Conservation (phyloP, 1,139 yeast species). For the Magnusiomyces tetraspermus region DNA sequence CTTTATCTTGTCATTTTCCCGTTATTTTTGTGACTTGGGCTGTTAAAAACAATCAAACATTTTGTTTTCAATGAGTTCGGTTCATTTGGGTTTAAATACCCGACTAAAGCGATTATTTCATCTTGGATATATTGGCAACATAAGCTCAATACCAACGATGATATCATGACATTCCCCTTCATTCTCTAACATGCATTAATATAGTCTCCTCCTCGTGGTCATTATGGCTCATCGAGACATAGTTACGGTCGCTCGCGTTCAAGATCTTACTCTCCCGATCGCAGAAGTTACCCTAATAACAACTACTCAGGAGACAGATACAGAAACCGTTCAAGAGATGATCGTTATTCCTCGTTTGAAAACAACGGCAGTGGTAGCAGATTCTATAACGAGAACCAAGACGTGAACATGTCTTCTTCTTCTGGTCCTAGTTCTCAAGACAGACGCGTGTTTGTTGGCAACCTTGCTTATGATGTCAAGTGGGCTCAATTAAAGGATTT, state of each 20-base stretch:
- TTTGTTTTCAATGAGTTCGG: background rate
- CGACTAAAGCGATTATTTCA: background rate
- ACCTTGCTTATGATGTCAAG: constrained; percentile 48
- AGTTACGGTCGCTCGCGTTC: constrained; percentile 4
- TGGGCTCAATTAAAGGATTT: constrained; percentile 58
- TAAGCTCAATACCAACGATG: background rate
- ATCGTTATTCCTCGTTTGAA: constrained; percentile 2
- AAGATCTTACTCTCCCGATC: constrained; percentile 5
- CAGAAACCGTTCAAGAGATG: constrained; percentile 2
- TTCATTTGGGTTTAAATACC: background rate
- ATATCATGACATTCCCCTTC: background rate
- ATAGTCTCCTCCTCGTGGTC: constrained; percentile 4
- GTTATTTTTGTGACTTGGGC: background rate
- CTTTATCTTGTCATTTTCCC: background rate
- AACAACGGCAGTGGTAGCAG: background rate
- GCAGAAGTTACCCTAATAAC: background rate
- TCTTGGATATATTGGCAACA: background rate
- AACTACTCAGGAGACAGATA: background rate
- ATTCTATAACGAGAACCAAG: background rate
- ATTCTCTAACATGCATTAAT: too few species aligned
- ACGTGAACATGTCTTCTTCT: background rate
- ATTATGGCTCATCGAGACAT: background rate
- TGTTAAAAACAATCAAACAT: background rate
- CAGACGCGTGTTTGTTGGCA: constrained; percentile 45
- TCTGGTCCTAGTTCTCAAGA: constrained; percentile 22